These are phyloP conservation scores for Phytophthora citrophthora DNA, from an alignment of 352 stramenopile species.

Conservation along the genomic window DNA sequence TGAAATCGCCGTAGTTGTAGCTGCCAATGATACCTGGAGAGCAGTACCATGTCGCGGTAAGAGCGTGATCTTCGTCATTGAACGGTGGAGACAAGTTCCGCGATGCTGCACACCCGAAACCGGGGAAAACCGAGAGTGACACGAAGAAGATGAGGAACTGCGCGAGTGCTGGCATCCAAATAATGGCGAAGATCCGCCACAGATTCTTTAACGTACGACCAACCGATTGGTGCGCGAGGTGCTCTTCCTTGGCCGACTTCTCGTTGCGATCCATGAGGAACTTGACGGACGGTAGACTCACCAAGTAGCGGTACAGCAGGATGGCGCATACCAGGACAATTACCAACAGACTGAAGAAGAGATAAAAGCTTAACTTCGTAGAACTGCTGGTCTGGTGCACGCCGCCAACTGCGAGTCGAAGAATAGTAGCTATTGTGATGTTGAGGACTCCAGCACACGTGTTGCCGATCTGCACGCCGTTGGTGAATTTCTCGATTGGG, in stretches of 20 bases:
- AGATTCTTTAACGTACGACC: constrained; percentile 45
- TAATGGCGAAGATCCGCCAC: constrained; percentile 53
- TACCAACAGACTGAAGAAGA: constrained; percentile 65
- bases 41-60: constrained; percentile 52
- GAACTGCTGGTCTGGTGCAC: constrained; percentile 43
- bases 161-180: constrained; percentile 49
- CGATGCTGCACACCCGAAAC: constrained; percentile 50
- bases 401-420: constrained; percentile 55
- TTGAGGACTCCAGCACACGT: constrained; percentile 54
- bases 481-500: constrained; percentile 66
- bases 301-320: constrained; percentile 48
- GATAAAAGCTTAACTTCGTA: constrained; percentile 51
- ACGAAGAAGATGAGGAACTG: constrained; percentile 72
- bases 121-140: constrained; percentile 57
- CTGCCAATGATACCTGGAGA: constrained; percentile 58
- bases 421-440: constrained; percentile 57
- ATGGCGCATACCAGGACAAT: constrained; percentile 53
- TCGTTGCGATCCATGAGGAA: constrained; percentile 71
- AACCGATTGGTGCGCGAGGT: constrained; percentile 42
- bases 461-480: constrained; percentile 71
- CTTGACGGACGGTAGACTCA: constrained; percentile 48
- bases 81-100: constrained; percentile 41
- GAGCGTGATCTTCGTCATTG: constrained; percentile 16
- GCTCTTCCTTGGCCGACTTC: constrained; percentile 34
- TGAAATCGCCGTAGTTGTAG: constrained; percentile 74